Conservation (phyloP, 192 early-diverging fungal genomes). For the Polychytrium aggregatum region DNA sequence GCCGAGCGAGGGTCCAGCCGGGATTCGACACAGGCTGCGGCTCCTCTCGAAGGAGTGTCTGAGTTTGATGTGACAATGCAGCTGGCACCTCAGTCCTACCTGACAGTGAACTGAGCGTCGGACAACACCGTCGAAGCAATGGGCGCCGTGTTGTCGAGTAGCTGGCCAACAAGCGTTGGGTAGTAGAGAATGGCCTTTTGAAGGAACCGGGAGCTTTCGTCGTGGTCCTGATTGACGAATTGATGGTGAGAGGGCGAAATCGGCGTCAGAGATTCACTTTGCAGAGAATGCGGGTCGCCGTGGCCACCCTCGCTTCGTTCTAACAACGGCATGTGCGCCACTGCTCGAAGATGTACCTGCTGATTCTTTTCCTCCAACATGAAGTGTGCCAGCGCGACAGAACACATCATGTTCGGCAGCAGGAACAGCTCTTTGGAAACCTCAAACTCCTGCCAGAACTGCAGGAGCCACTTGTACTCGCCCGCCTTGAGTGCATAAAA, state of each 20-base stretch:
- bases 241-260: neutral
- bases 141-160: conserved; percentile 56
- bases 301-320: neutral
- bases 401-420: conserved; percentile 67
- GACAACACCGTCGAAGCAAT: conserved; percentile 41
- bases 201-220: conserved; percentile 41
- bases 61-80: too few relatives aligned
- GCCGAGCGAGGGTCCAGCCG: neutral
- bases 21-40: too few relatives aligned
- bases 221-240: conserved; percentile 21
- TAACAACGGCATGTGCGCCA: conserved; percentile 2
- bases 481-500: conserved; percentile 71
- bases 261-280: neutral
- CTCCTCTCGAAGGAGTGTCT: too few relatives aligned
- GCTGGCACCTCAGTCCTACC: too few relatives aligned
- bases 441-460: conserved; percentile 29
- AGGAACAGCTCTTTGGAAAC: conserved; percentile 9
- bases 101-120: conserved; percentile 44
- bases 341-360: conserved; percentile 3
- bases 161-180: conserved; percentile 48
- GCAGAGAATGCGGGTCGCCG: neutral
- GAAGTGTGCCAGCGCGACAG: conserved; percentile 63
- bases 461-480: conserved; percentile 39
- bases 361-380: conserved; percentile 46
- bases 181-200: conserved; percentile 61